Conservation (phyloP, 257 asterid species). For the Gardenia jasminoides region DNA sequence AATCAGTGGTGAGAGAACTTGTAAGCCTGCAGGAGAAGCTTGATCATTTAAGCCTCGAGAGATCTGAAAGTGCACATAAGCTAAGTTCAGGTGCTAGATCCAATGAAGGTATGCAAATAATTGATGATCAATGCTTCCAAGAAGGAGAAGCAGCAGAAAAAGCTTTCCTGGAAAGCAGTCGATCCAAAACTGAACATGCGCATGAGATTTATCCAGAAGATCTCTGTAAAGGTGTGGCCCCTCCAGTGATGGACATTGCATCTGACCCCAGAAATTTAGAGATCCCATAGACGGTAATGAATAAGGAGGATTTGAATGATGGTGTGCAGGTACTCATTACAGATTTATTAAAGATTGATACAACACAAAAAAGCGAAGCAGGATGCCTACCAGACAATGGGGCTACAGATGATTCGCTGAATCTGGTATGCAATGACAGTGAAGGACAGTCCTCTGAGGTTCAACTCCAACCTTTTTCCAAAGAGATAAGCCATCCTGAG, state of each 20-base stretch:
- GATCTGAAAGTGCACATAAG: conserved; percentile 17
- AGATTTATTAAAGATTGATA: neutral
- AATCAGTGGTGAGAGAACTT: conserved; percentile 61
- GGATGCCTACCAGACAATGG: conserved; percentile 5
- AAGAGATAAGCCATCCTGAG: neutral
- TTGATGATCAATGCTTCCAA: neutral
- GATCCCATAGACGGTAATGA: conserved; percentile 6
- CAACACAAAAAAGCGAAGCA: conserved; percentile 10
- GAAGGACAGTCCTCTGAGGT: conserved; percentile 5
- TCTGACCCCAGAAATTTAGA: conserved; percentile 10
- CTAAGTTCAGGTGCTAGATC: conserved; percentile 5
- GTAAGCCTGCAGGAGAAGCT: conserved; percentile 69
- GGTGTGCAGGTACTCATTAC: conserved; percentile 9
- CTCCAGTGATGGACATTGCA: conserved; percentile 3
- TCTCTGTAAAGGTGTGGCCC: conserved; percentile 17
- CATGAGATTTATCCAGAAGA: conserved; percentile 7
- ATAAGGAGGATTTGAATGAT: neutral
- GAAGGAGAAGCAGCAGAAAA: neutral
- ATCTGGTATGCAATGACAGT: neutral
- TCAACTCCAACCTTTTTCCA: neutral
- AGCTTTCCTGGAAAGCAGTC: neutral
- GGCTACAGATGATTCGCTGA: neutral
- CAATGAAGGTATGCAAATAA: conserved; percentile 14
- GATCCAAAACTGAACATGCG: conserved; percentile 6
- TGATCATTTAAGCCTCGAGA: conserved; percentile 30